Evolutionary conservation across 805 yeast species (phyloP), one percentile per base, ranked within the genome.

Genomic region (Sugiyamaella smithiae): DNA sequence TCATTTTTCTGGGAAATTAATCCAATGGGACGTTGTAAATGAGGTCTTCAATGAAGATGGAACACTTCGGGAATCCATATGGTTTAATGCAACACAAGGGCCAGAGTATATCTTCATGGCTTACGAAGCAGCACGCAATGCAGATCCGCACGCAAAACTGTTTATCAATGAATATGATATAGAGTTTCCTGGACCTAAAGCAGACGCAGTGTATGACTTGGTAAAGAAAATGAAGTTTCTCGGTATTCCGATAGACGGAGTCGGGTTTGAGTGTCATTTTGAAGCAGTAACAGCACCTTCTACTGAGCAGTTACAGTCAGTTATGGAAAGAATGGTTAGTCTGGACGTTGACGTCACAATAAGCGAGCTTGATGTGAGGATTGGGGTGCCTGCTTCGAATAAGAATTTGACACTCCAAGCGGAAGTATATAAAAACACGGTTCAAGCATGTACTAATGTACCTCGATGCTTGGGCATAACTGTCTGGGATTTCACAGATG

Each of bases 11-110:
- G 47, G 47, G 5, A 16, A 23, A 26, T 22, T 33, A 12, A 14
- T 23, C n/a, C 12, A 19, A 19, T 44, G 47, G 47, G 38, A 44
- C 19, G 47, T 44, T 14, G 47, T 44, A 17, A 44, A 44, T 24
- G 47, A 44, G 22, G 47, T 11, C 5, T 23, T 44, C 6, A 44
- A 44, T 44, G 47, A 45, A 7, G 46, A 43, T 23, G 46, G 46
- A n/a, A 29, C 43, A 14, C 29, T n/a, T 11, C 17, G 46, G 7
- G 46, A 43, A 43, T 26, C 45, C 14, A 14, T 43, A 5, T 43
- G 22, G 43, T 43, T 32, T 36, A 43, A 43, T 20, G 45, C 32
- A n/a, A 23, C 43, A 12, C 29, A 35, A n/a, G 46, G 46, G 29
- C 42, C 46, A 7, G 46, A 43, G 11, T 43, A 17, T 23, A 43